Base-by-base conservation (phyloP, 139 green algal genomes). In the Coccomyxa sp. region DNA sequence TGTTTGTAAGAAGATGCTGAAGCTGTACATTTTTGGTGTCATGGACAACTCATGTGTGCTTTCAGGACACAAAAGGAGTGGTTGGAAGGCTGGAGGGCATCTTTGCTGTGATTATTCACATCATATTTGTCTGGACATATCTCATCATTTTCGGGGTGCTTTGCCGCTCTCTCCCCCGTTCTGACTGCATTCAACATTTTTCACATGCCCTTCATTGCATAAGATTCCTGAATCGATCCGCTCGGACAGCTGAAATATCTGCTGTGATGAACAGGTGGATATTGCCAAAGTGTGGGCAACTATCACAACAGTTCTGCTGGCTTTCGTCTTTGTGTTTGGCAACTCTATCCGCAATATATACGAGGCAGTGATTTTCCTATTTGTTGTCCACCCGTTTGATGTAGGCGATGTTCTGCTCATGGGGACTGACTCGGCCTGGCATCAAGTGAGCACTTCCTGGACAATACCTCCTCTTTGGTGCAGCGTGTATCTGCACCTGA, bases 31-130 rank as follows among this genome's bases (percentile, higher is more conserved):
- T 7, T 11, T 51, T 51, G 38, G 7, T 51, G 38, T 51, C 38
- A 51, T 51, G 3, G 7, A 51, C 38, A 51, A 51, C 38, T 51
- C 38, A 51, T 51, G 38, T 51, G 38, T 51, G 38, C 38, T 51
- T 45, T 25, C 71, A 77, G 82, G 94, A 97, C 89, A 93, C 91
- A 13, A 88, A 91, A 78, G 92, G 82, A 14, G 87, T 93, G 45
- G 88, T 95, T 21, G 84, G 81, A 80, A 93, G 91, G 82, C 83
- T 95, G 87, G 85, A 95, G 83, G 58, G 78, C 30, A 87, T 95
- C 51, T 81, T 89, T 68, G 88, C 82, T 31, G 76, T 90, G 31
- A 67, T 88, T 67, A 58, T 93, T 57, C 88, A 93, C 81, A 71
- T 88, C 13, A 11, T 92, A 28, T 84, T 88, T 45, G 75, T 88